Base-by-base conservation (phyloP, 1,284 basidiomycete species). In the Leccinum variabile region DNA sequence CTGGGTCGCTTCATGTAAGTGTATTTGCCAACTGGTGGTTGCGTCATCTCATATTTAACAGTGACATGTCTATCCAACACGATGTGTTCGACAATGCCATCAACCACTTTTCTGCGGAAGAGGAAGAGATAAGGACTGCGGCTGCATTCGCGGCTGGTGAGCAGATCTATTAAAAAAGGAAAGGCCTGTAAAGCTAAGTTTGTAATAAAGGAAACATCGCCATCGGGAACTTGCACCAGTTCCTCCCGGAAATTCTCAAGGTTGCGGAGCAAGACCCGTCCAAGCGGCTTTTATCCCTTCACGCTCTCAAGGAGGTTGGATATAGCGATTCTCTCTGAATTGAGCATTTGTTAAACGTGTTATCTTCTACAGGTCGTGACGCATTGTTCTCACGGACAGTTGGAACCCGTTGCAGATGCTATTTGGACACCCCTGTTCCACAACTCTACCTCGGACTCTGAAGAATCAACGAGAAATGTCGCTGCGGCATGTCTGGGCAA, bases 401-500 rank as follows among this genome's bases (percentile, higher is more conserved):
- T 98, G 25, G 92, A 94, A 67, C 82, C 83, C 28, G 86, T 97
- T 39, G 94, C 95, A 2, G 93, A 97, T 60, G 78, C 85, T 18
- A 84, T 98, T 11, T 99, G 97, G 97, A 82, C 82, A 3, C 95
- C 96, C 0, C 82, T 97, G 16, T 96, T 97, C 74, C 87, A 91
- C 70, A 89, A 92, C 73, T 92, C 92, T 13, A 85, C 90, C 64
- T 74, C 72, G 2, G 88, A 86, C 65, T 85, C 92, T 14, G 95
- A 97, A 68, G 97, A 98, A 75, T 92, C 91, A 3, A 91, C 94
- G 3, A 82, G 96, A 60, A 98, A 97, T 73, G 93, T 98, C 62
- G 94, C 95, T 37, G 95, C 97, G 54, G 96, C 97, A 22, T 99
- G 97, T 74, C 84, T 99, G 18, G 97, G 97, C 54, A 96, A 98